These are phyloP conservation scores for Glycine soja DNA, from an alignment of 306 rosid genomes.

Conservation along the genomic window DNA sequence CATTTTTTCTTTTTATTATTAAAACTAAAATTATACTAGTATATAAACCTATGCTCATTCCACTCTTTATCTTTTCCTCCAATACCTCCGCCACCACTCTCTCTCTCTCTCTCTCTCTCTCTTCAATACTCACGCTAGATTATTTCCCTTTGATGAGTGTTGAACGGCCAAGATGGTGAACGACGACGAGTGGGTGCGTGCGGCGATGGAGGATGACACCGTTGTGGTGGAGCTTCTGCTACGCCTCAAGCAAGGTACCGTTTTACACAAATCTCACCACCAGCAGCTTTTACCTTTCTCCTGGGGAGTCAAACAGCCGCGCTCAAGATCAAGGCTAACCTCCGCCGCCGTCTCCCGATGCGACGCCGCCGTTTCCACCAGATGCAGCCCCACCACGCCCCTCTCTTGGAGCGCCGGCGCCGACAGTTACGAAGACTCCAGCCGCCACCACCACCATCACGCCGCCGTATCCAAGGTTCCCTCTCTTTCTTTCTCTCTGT, in stretches of 20 bases:
- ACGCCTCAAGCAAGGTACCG: slow-evolving; percentile 61
- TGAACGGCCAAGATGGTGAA: slow-evolving; percentile 43
- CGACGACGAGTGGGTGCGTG: slow-evolving; percentile 71
- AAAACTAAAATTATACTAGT: background rate
- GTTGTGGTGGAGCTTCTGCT: slow-evolving; percentile 76
- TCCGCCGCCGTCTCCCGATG: slow-evolving; percentile 51
- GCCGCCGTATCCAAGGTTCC: slow-evolving; percentile 88
- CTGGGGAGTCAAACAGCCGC: slow-evolving; percentile 72
- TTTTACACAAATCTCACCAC: slow-evolving; percentile 44
- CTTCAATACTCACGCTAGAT: background rate
- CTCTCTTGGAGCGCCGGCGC: slow-evolving; percentile 88
- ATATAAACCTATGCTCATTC: slow-evolving; percentile 44
- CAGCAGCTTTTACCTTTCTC: slow-evolving; percentile 9
- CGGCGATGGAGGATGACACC: slow-evolving; percentile 77
- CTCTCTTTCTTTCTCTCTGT: background rate
- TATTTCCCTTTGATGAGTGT: slow-evolving; percentile 36
- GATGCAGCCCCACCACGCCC: slow-evolving; percentile 94
- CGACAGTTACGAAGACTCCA: slow-evolving; percentile 76
- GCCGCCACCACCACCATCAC: slow-evolving; percentile 44
- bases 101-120: background rate
- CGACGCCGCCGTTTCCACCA: slow-evolving; percentile 64
- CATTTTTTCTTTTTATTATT: background rate
- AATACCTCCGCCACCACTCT: slow-evolving; percentile 58
- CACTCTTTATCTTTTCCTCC: slow-evolving; percentile 37
- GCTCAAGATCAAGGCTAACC: slow-evolving; percentile 63